A percentile compares a stretch with the other conserved stretches of the same genome.
Evolutionary conservation across 2,329 filamentous ascomycete genomes (phyloP).

Genomic region (Claviceps monticola): DNA sequence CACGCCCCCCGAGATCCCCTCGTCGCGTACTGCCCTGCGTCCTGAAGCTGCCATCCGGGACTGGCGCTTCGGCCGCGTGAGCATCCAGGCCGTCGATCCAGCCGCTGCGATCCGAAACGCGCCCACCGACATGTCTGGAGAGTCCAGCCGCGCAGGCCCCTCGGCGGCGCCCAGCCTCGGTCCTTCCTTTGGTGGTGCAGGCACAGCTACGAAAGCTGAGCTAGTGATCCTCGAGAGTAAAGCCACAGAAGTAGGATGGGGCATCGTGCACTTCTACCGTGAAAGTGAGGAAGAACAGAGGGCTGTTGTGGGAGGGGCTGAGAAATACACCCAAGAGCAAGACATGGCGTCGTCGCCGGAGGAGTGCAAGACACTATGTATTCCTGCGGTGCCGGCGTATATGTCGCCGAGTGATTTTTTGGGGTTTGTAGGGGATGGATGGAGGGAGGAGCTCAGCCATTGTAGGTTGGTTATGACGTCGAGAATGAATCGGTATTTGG

Average conservation of each 20-base stretch:
- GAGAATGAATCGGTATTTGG: constrained; percentile 82
- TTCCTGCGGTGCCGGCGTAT: constrained; percentile 88
- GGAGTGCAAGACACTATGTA: constrained; percentile 78
- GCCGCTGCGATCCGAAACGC: constrained; percentile 9
- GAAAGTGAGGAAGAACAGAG: constrained; percentile 64
- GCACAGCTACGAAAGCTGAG: constrained; percentile 68
- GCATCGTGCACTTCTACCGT: constrained; percentile 85
- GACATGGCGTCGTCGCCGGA: constrained; percentile 24
- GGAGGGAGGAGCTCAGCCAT: constrained; percentile 76
- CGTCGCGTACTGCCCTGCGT: constrained; percentile 28
- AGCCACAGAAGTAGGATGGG: constrained; percentile 74
- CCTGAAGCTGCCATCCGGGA: constrained; percentile 44
- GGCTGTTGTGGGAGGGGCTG: constrained; percentile 23
- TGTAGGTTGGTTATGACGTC: constrained; percentile 90
- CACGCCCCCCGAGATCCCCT: constrained; percentile 21
- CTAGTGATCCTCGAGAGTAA: constrained; percentile 58
- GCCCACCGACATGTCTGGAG: constrained; percentile 17
- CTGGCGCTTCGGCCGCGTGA: constrained; percentile 70
- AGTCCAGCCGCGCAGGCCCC: constrained; percentile 28
- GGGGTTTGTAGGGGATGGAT: constrained; percentile 80
- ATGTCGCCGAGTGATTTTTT: constrained; percentile 83
- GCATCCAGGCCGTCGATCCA: constrained; percentile 70
- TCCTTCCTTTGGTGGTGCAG: constrained; percentile 42
- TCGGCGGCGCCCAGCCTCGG: constrained; percentile 39
- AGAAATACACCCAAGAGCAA: constrained; percentile 12